phyloP scores from a whole-genome alignment of 208 protist species.

The Leishmania braziliensis region DNA sequence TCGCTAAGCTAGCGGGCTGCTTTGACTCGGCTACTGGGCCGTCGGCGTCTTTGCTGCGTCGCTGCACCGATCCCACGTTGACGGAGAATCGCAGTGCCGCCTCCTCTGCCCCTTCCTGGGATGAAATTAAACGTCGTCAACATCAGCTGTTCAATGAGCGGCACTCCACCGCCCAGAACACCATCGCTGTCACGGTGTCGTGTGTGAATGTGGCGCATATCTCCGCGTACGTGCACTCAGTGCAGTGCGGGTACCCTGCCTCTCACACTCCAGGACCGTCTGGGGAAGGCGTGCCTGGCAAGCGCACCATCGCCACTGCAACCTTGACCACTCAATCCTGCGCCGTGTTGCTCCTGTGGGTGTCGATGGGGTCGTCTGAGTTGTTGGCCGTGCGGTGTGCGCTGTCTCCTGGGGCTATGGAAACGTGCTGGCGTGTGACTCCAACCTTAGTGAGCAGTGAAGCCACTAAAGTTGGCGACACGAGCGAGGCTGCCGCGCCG shows the following conservation, averaged over 20 bases:
- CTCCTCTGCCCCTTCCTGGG: slow-evolving; percentile 7
- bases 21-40: slow-evolving; percentile 1
- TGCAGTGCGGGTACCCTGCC: slow-evolving; percentile 39
- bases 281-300: slow-evolving; percentile 1
- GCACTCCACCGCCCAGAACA: slow-evolving; percentile 10
- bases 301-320: slow-evolving; percentile 13
- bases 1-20: not conserved
- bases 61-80: slow-evolving; percentile 8
- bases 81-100: not conserved
- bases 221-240: slow-evolving; percentile 45
- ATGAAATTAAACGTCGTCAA: slow-evolving; percentile 9
- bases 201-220: slow-evolving; percentile 51
- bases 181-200: slow-evolving; percentile 5
- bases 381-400: slow-evolving; percentile 48
- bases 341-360: slow-evolving; percentile 46
- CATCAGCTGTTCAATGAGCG: slow-evolving; percentile 18
- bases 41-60: not conserved
- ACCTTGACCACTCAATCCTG: not conserved
- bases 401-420: slow-evolving; percentile 24
- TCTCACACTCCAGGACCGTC: slow-evolving; percentile 14
- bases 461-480: not conserved
- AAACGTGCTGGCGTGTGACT: slow-evolving; percentile 11
- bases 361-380: slow-evolving; percentile 28
- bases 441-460: not conserved
- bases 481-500: not conserved